phyloP scores from a whole-genome alignment of 768 basidiomycete species.

The Rhizopogon rudus region DNA sequence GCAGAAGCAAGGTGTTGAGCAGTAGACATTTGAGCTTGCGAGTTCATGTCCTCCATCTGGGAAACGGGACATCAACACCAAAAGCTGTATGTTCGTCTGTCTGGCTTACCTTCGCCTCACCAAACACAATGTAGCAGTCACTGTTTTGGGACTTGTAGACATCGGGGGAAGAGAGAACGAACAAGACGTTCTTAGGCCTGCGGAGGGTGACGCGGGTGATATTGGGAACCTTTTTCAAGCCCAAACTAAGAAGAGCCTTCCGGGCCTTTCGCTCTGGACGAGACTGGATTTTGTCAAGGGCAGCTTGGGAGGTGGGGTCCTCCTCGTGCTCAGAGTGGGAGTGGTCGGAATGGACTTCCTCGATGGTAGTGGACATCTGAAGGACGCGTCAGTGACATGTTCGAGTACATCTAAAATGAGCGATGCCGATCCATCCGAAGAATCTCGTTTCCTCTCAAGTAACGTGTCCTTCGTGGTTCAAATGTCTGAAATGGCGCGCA shows the following conservation, averaged over 20 bases:
- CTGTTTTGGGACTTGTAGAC: constrained; percentile 98
- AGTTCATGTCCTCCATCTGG: constrained; percentile 85
- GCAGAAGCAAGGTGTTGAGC: constrained; percentile 71
- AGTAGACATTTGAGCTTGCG: constrained; percentile 68
- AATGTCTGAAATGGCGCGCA: constrained; percentile 2
- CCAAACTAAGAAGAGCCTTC: constrained; percentile 87
- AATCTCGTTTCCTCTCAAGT: not conserved
- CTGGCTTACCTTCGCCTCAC: constrained; percentile 81
- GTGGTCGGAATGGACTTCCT: constrained; percentile 80
- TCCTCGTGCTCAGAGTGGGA: constrained; percentile 78
- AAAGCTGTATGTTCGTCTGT: not conserved
- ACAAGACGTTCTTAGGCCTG: constrained; percentile 93
- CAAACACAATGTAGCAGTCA: constrained; percentile 99
- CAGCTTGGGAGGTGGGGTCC: constrained; percentile 79
- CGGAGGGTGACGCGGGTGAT: constrained; percentile 95
- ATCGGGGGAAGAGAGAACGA: constrained; percentile 90
- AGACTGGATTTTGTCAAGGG: constrained; percentile 90
- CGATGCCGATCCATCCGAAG: constrained; percentile 24
- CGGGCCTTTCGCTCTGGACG: constrained; percentile 93
- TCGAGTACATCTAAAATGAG: constrained; percentile 22
- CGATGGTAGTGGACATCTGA: constrained; percentile 78
- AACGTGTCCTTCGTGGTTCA: not conserved
- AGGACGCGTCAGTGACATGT: constrained; percentile 19
- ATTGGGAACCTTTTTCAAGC: constrained; percentile 86
- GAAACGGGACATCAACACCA: not conserved